Conservation (phyloP, 129 eudicot species). For the Pseudognaphalium luteoalbum region DNA sequence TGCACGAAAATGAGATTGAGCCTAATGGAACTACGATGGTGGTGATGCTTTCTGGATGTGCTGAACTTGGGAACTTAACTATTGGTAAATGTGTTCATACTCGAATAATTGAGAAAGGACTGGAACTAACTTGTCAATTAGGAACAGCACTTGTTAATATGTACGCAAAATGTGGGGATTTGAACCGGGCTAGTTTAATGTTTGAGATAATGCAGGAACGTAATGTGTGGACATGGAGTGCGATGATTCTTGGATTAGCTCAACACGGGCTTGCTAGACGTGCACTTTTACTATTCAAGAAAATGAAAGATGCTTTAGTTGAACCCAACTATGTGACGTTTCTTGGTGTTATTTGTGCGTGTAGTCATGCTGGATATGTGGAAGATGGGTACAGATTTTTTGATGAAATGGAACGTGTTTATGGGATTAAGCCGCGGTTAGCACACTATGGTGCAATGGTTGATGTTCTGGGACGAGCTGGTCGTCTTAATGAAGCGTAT, state of each 20-base stretch:
- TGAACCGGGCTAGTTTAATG: conserved; percentile 47
- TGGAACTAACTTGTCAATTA: conserved; percentile 43
- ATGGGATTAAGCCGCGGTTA: conserved; percentile 58
- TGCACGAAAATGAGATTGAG: conserved; percentile 42
- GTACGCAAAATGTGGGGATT: conserved; percentile 68
- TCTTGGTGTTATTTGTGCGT: conserved; percentile 75
- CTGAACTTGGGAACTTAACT: conserved; percentile 60
- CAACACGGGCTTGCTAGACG: conserved; percentile 56
- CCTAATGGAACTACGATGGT: conserved; percentile 66
- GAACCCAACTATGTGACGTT: conserved; percentile 67
- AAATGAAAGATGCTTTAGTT: conserved; percentile 39
- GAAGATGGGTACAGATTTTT: conserved; percentile 54
- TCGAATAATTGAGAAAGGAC: conserved; percentile 46
- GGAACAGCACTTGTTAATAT: conserved; percentile 75
- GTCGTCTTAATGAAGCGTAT: conserved; percentile 58
- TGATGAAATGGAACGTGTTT: conserved; percentile 50
- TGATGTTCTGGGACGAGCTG: conserved; percentile 66
- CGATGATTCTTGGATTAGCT: conserved; percentile 74
- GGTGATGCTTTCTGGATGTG: conserved; percentile 59
- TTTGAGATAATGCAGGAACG: conserved; percentile 38
- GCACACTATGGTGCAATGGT: conserved; percentile 81
- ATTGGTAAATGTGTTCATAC: conserved; percentile 63
- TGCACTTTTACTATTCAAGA: conserved; percentile 47
- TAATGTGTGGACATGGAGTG: conserved; percentile 80
- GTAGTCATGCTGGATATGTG: conserved; percentile 73